Evolutionary conservation across 257 asterid genomes (phyloP).

Genomic region (Solanum chilense): DNA sequence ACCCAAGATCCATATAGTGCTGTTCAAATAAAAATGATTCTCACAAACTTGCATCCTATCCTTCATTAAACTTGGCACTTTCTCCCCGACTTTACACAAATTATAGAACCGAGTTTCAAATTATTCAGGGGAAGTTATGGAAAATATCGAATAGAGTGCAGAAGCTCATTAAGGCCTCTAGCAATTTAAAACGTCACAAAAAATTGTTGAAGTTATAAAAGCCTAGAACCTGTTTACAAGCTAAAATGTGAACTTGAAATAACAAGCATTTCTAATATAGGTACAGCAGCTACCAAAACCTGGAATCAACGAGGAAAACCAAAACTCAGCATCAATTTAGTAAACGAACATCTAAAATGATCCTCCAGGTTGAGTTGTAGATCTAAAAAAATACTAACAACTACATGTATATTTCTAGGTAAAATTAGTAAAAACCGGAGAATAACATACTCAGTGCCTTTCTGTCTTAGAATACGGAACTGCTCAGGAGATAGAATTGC

Average conservation of each 20-base stretch:
- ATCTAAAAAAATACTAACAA: background rate
- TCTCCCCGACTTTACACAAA: background rate
- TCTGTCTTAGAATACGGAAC: constrained; percentile 68
- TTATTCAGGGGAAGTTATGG: background rate
- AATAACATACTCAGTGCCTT: constrained; percentile 75
- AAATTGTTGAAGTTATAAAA: background rate
- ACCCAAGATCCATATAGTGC: background rate
- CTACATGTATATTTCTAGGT: background rate
- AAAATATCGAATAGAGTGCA: background rate
- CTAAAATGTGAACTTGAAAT: background rate
- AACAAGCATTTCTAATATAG: background rate
- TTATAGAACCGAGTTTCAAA: background rate
- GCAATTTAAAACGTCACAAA: background rate
- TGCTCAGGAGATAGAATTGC: constrained; percentile 95
- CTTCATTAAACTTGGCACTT: background rate
- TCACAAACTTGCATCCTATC: background rate
- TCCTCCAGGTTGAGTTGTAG: background rate
- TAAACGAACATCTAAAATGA: background rate
- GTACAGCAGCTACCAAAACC: background rate
- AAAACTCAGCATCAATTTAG: background rate
- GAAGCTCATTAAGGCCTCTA: background rate
- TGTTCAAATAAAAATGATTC: background rate
- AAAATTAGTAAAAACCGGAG: background rate
- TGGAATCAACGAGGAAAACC: background rate
- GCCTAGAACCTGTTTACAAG: background rate